Evolutionary conservation across 2,329 filamentous ascomycete genomes (phyloP).

Genomic region (Penicillium sp.): DNA sequence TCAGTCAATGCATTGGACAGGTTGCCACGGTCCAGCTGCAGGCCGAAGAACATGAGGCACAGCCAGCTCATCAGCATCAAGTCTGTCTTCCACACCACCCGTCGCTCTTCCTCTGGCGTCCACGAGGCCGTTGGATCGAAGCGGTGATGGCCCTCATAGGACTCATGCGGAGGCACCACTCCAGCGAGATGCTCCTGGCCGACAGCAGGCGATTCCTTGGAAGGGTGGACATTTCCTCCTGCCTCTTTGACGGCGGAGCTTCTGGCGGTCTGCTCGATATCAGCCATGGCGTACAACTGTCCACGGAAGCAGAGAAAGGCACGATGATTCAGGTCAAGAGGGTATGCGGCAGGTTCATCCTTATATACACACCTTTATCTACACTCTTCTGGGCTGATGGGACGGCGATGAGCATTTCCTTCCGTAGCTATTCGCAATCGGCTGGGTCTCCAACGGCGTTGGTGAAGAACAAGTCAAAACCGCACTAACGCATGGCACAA

Average conservation of each 20-base stretch:
- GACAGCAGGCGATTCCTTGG: slow-evolving; percentile 23
- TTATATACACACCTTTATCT: slow-evolving; percentile 13
- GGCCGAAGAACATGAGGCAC: slow-evolving; percentile 37
- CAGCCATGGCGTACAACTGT: slow-evolving; percentile 20
- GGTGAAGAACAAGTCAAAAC: slow-evolving; percentile 2
- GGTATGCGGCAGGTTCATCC: not conserved
- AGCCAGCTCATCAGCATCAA: slow-evolving; percentile 27
- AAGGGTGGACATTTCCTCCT: slow-evolving; percentile 19
- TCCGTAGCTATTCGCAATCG: slow-evolving; percentile 19
- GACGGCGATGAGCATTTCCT: slow-evolving; percentile 9
- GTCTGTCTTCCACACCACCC: slow-evolving; percentile 52
- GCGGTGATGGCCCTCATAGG: slow-evolving; percentile 33
- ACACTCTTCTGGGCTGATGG: not conserved
- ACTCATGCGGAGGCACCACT: slow-evolving; percentile 36
- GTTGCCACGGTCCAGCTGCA: slow-evolving; percentile 42
- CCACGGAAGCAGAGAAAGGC: not conserved
- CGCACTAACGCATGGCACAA: slow-evolving; percentile 27
- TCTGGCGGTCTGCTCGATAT: slow-evolving; percentile 29
- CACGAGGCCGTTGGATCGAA: slow-evolving; percentile 31
- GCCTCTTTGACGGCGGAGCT: slow-evolving; percentile 4
- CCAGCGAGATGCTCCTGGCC: slow-evolving; percentile 33
- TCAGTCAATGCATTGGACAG: slow-evolving; percentile 42
- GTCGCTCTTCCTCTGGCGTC: slow-evolving; percentile 50
- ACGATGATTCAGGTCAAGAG: not conserved
- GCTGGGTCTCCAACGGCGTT: not conserved